These are phyloP conservation scores for Termitomyces sp. DNA, from an alignment of 768 basidiomycete species.

Conservation along the genomic window DNA sequence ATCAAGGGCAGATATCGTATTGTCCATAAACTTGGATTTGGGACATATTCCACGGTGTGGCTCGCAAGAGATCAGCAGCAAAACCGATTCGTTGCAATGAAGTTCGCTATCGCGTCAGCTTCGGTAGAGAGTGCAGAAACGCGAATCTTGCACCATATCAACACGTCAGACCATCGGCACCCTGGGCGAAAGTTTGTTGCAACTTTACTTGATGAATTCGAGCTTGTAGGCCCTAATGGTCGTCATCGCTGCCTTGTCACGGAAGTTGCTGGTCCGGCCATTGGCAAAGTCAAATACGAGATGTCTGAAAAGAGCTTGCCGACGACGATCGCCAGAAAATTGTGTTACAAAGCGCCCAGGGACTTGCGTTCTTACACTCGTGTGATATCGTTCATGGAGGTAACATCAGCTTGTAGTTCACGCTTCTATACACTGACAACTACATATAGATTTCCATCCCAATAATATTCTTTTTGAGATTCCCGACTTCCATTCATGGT, in stretches of 20 bases:
- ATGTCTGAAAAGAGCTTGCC: slow-evolving; percentile 40
- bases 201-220: slow-evolving; percentile 75
- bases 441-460: background rate
- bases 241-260: slow-evolving; percentile 82
- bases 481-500: slow-evolving; percentile 5
- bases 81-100: slow-evolving; percentile 46
- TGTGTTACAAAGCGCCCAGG: slow-evolving; percentile 49
- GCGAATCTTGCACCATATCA: background rate
- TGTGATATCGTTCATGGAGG: slow-evolving; percentile 69
- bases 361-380: slow-evolving; percentile 53
- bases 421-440: background rate
- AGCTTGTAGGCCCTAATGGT: slow-evolving; percentile 73
- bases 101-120: slow-evolving; percentile 45
- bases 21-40: slow-evolving; percentile 55
- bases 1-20: slow-evolving; percentile 43
- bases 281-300: slow-evolving; percentile 52
- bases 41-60: slow-evolving; percentile 46
- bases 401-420: slow-evolving; percentile 34
- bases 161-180: background rate
- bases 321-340: slow-evolving; percentile 48
- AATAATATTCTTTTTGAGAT: background rate
- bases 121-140: slow-evolving; percentile 20
- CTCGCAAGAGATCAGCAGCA: slow-evolving; percentile 31
- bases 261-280: slow-evolving; percentile 77
- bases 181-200: slow-evolving; percentile 42